These are phyloP conservation scores for Malus hybrid DNA, from an alignment of 331 rosid species.

Conservation along the genomic window DNA sequence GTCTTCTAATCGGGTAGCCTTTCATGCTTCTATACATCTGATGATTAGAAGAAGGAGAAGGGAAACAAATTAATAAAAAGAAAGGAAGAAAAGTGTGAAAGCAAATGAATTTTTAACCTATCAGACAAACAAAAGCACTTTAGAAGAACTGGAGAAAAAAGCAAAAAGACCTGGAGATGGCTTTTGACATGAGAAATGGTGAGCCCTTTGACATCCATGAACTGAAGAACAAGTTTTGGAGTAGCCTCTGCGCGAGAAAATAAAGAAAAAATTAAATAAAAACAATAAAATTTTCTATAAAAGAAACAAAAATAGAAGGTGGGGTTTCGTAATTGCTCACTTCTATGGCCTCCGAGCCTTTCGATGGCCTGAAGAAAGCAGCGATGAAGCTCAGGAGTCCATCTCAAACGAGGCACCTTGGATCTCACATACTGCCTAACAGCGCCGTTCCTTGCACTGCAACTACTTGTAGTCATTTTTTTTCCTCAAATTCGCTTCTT, in stretches of 20 bases:
- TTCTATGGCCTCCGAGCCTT: constrained; percentile 92
- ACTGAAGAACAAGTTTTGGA: constrained; percentile 93
- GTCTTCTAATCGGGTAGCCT: constrained; percentile 52
- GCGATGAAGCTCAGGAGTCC: constrained; percentile 96
- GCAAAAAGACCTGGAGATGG: constrained; percentile 68
- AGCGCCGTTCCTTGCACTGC: constrained; percentile 81
- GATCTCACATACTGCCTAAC: constrained; percentile 91
- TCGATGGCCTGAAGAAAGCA: constrained; percentile 83
- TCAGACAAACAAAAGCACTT: background rate
- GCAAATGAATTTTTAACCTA: background rate
- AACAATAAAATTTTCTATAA: background rate
- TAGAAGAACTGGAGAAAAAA: background rate
- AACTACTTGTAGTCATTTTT: constrained; percentile 28
- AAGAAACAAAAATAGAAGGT: background rate
- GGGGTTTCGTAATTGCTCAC: constrained; percentile 21
- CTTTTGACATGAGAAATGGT: constrained; percentile 98
- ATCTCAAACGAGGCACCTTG: constrained; percentile 86
- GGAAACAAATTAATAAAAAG: background rate
- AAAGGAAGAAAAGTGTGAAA: background rate
- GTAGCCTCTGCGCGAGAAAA: constrained; percentile 55
- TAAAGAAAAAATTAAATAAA: too few relatives aligned
- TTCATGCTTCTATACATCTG: constrained; percentile 97
- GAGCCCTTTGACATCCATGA: constrained; percentile 95
- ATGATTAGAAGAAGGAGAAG: background rate
- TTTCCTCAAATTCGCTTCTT: background rate